Evolutionary conservation across 257 asterid species (phyloP).

Genomic region (Jaltomata sinuosa): DNA sequence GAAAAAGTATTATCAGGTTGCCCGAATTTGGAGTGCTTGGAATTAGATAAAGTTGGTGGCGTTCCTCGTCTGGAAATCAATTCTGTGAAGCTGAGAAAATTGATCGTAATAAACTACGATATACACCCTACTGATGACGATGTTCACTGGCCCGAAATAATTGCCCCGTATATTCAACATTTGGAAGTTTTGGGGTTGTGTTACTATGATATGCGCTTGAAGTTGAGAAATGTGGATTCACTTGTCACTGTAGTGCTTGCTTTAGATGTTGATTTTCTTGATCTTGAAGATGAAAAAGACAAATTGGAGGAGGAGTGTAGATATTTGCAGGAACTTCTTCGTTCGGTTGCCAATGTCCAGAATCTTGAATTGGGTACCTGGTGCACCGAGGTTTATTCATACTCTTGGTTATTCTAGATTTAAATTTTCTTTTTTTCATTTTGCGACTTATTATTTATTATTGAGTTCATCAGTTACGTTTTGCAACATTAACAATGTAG

Average conservation of each 20-base stretch:
- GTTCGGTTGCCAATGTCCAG: neutral
- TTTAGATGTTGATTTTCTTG: neutral
- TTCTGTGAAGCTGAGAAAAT: too few relatives aligned
- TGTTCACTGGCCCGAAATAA: too few relatives aligned
- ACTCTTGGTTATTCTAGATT: neutral
- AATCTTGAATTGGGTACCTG: neutral
- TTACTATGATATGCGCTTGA: neutral
- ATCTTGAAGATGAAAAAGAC: neutral
- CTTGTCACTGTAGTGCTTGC: neutral
- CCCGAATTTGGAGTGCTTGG: too few relatives aligned
- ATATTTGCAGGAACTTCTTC: neutral
- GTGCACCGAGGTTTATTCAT: neutral
- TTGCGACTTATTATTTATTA: neutral
- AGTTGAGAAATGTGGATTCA: neutral
- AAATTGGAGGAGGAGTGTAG: neutral
- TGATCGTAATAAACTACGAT: too few relatives aligned
- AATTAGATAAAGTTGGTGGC: too few relatives aligned
- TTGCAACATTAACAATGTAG: too few relatives aligned
- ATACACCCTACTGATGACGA: too few relatives aligned
- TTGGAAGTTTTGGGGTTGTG: too few relatives aligned
- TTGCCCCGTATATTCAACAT: too few relatives aligned
- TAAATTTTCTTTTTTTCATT: neutral
- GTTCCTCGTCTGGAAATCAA: too few relatives aligned
- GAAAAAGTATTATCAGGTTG: too few relatives aligned
- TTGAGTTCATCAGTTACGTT: neutral